These are phyloP conservation scores for Penicillium manginii DNA, from an alignment of 495 filamentous ascomycete genomes.

Conservation along the genomic window DNA sequence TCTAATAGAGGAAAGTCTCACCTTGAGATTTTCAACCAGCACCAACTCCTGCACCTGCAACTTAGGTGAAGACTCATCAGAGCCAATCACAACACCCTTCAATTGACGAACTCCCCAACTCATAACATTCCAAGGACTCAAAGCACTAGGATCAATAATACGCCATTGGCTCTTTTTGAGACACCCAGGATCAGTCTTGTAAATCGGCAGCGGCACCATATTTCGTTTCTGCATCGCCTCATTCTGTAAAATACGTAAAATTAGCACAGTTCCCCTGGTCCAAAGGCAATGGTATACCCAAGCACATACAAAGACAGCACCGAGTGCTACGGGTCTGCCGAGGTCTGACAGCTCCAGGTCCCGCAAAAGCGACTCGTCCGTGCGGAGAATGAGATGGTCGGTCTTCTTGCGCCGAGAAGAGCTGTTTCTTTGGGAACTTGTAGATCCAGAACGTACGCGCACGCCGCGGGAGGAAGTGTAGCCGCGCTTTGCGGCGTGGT, in stretches of 20 bases:
- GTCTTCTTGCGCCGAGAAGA: conserved; percentile 28
- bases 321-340: conserved; percentile 82
- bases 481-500: conserved; percentile 67
- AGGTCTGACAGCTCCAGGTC: conserved; percentile 77
- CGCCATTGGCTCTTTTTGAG: conserved; percentile 55
- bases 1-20: conserved; percentile 21
- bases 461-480: conserved; percentile 53
- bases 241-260: conserved; percentile 35
- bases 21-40: conserved; percentile 57
- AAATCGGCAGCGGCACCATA: conserved; percentile 65
- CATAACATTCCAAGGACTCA: conserved; percentile 65
- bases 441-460: conserved; percentile 27
- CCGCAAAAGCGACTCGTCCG: conserved; percentile 69
- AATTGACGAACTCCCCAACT: conserved; percentile 76
- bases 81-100: conserved; percentile 60
- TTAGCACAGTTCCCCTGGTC: background rate
- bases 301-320: conserved; percentile 66
- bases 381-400: conserved; percentile 62
- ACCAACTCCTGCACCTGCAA: conserved; percentile 51
- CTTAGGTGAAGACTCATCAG: conserved; percentile 35
- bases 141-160: conserved; percentile 52
- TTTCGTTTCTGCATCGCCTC: conserved; percentile 71
- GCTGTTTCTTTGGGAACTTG: conserved; percentile 8
- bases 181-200: conserved; percentile 64
- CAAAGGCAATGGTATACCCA: background rate